Percentiles rank a stretch among this genome's conserved stretches.
These are phyloP conservation scores for Astrocystis sublimbata DNA, from an alignment of 495 filamentous ascomycete genomes.

Conservation along the genomic window DNA sequence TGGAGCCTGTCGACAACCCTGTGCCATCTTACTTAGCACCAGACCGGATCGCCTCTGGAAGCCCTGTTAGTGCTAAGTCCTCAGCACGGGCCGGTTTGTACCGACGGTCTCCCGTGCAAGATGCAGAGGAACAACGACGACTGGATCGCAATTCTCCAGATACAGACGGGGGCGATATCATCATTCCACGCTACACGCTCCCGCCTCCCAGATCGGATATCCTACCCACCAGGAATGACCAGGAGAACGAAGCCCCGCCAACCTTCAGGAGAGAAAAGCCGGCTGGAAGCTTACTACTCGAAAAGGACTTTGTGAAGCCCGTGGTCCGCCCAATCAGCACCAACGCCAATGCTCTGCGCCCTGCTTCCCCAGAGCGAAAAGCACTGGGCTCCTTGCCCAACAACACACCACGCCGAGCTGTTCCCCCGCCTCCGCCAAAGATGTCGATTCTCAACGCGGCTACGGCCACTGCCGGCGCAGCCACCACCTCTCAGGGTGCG, in stretches of 20 bases:
- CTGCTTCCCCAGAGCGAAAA: conserved; percentile 62
- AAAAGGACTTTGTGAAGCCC: conserved; percentile 62
- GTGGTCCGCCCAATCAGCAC: conserved; percentile 43
- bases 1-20: conserved; percentile 31
- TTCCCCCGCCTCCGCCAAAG: conserved; percentile 82
- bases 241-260: conserved; percentile 80
- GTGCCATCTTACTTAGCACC: conserved; percentile 41
- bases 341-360: conserved; percentile 27
- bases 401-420: conserved; percentile 81
- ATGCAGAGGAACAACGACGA: conserved; percentile 7
- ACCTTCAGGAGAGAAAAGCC: conserved; percentile 71
- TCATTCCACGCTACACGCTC: conserved; percentile 63
- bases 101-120: conserved; percentile 28
- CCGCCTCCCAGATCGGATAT: conserved; percentile 58
- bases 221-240: conserved; percentile 64
- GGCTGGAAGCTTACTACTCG: conserved; percentile 49
- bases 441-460: conserved; percentile 94
- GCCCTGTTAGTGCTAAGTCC: conserved; percentile 45
- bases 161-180: conserved; percentile 34
- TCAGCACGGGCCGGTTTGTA: conserved; percentile 36
- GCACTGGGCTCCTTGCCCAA: conserved; percentile 70
- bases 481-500: conserved; percentile 67
- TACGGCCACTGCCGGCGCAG: conserved; percentile 78
- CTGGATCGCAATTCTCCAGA: conserved; percentile 29
- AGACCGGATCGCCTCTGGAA: conserved; percentile 45